Conservation (phyloP, 2,329 filamentous ascomycete genomes). For the Epichloe hybrida region DNA sequence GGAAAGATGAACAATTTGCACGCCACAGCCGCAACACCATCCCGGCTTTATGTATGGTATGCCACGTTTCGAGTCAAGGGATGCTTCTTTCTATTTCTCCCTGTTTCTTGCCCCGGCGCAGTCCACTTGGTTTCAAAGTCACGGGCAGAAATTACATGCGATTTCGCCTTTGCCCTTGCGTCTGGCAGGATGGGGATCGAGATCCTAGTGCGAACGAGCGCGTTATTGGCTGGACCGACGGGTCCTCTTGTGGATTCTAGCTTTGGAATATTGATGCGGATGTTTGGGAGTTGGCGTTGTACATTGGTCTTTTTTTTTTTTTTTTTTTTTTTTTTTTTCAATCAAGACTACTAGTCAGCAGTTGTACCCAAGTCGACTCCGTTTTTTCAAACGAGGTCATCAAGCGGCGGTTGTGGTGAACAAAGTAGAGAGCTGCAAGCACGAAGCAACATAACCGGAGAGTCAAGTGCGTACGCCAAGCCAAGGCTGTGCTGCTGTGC, state of each 20-base stretch:
- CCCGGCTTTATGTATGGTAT: neutral
- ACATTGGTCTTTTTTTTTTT: neutral
- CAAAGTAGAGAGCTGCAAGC: neutral
- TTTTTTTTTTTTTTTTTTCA: neutral
- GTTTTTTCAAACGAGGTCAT: neutral
- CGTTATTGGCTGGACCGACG: neutral
- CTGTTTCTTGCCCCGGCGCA: neutral
- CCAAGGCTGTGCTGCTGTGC: too few relatives aligned
- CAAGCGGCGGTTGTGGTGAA: neutral
- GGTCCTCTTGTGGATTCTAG: neutral
- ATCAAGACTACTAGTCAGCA: neutral
- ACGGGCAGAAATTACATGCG: neutral
- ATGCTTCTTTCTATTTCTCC: neutral
- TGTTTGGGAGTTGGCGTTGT: neutral
- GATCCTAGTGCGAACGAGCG: neutral
- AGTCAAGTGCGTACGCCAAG: neutral
- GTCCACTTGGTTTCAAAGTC: neutral
- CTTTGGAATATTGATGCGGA: too few relatives aligned
- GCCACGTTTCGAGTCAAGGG: neutral
- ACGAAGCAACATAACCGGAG: neutral
- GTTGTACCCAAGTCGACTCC: neutral
- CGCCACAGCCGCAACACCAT: neutral
- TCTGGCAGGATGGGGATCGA: neutral
- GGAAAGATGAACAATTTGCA: neutral
- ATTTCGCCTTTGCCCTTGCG: neutral